Percentiles rank a stretch among this genome's conserved stretches.
phyloP scores from a whole-genome alignment of 495 filamentous ascomycete genomes.

The Podospora pseudoanserina region DNA sequence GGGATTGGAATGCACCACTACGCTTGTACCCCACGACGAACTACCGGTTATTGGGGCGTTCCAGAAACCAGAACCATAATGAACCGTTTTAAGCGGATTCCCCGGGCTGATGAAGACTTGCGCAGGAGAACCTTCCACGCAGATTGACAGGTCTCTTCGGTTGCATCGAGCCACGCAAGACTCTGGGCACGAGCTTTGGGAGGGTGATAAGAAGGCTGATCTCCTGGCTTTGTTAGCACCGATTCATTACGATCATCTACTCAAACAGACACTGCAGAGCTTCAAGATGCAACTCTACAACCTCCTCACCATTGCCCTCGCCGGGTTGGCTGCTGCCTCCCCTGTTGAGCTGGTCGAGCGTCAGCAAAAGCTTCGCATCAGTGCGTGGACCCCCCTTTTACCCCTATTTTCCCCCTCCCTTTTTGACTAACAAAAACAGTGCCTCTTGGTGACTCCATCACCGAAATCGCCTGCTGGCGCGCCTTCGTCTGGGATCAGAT shows the following conservation, averaged over 20 bases:
- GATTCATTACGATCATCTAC: background rate
- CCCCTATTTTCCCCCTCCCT: background rate
- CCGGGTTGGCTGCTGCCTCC: background rate
- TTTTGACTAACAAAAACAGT: conserved; percentile 23
- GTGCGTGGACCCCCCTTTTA: conserved; percentile 2
- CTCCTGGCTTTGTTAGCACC: background rate
- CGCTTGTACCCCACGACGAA: background rate
- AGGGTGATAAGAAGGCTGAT: background rate
- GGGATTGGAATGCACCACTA: conserved; percentile 1
- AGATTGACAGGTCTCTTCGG: background rate
- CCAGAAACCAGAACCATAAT: background rate
- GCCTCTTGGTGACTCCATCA: conserved; percentile 42
- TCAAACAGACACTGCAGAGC: background rate
- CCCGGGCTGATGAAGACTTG: background rate
- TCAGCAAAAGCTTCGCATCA: conserved; percentile 10
- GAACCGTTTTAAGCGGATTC: conserved; percentile 2
- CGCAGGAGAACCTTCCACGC: background rate
- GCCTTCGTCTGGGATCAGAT: conserved; percentile 38
- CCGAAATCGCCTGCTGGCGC: conserved; percentile 44
- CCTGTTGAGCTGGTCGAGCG: background rate
- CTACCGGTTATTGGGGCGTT: background rate
- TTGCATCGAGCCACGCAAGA: background rate
- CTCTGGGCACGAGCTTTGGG: background rate
- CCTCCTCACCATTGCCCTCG: background rate
- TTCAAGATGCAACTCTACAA: background rate